These are phyloP conservation scores for Centaurea solstitialis DNA, from an alignment of 129 eudicot genomes.

Conservation along the genomic window DNA sequence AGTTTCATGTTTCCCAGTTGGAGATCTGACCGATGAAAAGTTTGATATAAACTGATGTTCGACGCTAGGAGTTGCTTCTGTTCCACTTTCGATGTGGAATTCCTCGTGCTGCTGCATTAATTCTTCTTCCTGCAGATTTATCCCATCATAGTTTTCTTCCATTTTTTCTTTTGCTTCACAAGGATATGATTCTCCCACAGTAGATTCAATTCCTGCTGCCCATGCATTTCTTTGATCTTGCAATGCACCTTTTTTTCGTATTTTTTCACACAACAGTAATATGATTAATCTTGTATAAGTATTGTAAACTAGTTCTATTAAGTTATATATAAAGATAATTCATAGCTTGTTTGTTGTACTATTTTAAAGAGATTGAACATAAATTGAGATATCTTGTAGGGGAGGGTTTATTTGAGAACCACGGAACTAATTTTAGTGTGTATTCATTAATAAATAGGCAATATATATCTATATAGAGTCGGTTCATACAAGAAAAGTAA, in stretches of 20 bases:
- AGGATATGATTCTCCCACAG: conserved; percentile 55
- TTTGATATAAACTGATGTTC: conserved; percentile 66
- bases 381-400: not conserved
- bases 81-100: conserved; percentile 29
- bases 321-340: not conserved
- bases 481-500: too few species aligned
- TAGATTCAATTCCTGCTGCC: conserved; percentile 42
- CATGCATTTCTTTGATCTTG: conserved; percentile 61
- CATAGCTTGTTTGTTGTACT: not conserved
- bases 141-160: conserved; percentile 17
- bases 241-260: conserved; percentile 24
- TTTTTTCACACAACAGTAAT: conserved; percentile 17
- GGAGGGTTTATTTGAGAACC: not conserved
- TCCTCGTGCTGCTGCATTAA: conserved; percentile 33
- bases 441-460: not conserved
- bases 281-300: conserved; percentile 23
- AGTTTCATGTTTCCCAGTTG: not conserved
- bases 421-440: not conserved
- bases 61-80: conserved; percentile 26
- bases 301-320: not conserved
- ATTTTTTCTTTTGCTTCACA: conserved; percentile 33
- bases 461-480: too few species aligned
- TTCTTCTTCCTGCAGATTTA: conserved; percentile 7
- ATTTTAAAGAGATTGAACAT: not conserved
- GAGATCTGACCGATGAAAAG: conserved; percentile 23